Conservation (phyloP, 164 flowering plant genomes). For the Vitis rotundifolia region DNA sequence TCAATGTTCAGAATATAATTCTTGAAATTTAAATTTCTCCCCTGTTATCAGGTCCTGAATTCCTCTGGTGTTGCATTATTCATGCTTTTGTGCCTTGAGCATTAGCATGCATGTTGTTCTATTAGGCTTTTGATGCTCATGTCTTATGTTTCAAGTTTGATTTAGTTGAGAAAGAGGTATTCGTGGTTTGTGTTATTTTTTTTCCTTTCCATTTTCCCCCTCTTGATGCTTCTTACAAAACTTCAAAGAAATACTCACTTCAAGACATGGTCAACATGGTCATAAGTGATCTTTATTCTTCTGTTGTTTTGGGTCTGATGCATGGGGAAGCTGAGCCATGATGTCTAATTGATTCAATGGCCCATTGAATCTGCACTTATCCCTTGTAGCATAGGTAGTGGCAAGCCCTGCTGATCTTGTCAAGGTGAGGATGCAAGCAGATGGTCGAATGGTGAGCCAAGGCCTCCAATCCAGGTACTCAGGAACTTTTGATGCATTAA, state of each 20-base stretch:
- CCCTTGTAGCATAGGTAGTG: slow-evolving; percentile 55
- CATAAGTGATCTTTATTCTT: not conserved
- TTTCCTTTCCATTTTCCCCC: not conserved
- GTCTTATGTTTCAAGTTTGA: not conserved
- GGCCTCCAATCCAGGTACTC: slow-evolving; percentile 75
- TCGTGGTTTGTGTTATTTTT: not conserved
- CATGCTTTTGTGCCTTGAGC: slow-evolving; percentile 1
- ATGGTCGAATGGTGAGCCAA: slow-evolving; percentile 52
- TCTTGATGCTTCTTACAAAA: not conserved
- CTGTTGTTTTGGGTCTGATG: not conserved
- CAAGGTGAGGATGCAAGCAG: slow-evolving; percentile 96
- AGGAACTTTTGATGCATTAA: slow-evolving; percentile 65
- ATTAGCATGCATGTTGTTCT: not conserved
- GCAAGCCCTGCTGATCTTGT: slow-evolving; percentile 96
- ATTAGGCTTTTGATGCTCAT: not conserved
- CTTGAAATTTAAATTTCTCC: not conserved
- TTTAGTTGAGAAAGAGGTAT: not conserved
- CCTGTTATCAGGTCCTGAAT: not conserved
- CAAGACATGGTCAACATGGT: too few relatives aligned
- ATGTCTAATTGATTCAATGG: not conserved
- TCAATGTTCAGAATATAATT: not conserved
- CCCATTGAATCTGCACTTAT: too few relatives aligned
- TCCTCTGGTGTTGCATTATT: not conserved
- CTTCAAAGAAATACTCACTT: not conserved
- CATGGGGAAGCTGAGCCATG: not conserved